Evolutionary conservation across 2,329 filamentous ascomycete species (phyloP).

Genomic region (Diaporthe aspalathi): DNA sequence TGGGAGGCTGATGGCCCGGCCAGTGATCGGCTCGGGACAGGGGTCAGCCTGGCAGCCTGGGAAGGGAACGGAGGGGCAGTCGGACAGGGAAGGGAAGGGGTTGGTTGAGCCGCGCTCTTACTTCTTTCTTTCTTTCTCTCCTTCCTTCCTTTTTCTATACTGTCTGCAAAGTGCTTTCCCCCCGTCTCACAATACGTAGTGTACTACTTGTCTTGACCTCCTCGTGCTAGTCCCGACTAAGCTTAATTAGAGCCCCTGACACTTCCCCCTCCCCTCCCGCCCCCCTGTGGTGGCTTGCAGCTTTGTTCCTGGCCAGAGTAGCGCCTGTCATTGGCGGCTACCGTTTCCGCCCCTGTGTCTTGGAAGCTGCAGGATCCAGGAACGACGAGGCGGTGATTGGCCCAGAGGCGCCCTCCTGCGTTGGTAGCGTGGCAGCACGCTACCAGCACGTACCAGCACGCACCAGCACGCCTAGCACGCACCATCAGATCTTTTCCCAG

Average conservation of each 20-base stretch:
- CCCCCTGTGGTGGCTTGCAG: conserved; percentile 1
- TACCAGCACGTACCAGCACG: neutral
- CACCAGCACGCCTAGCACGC: neutral
- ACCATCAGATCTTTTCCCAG: conserved; percentile 18
- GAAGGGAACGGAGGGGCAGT: neutral
- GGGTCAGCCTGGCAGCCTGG: no score
- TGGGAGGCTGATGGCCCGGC: neutral
- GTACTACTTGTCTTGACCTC: neutral
- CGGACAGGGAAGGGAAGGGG: neutral
- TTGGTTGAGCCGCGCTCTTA: neutral
- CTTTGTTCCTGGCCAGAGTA: conserved; percentile 9
- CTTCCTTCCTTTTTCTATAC: no score
- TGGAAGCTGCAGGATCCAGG: conserved; percentile 26
- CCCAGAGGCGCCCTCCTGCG: conserved; percentile 23
- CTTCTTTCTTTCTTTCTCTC: no score
- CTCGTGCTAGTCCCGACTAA: conserved; percentile 16
- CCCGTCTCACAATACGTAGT: no score
- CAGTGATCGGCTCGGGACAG: conserved; percentile 13
- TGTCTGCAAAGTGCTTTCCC: neutral
- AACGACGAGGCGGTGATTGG: conserved; percentile 16
- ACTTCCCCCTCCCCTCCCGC: neutral
- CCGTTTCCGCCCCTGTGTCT: conserved; percentile 21
- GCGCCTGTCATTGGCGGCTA: conserved; percentile 32
- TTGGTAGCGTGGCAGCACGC: conserved; percentile 18
- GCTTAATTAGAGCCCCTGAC: conserved; percentile 22